Base-by-base conservation (phyloP, 179 eudicot genomes). In the Actinidia arguta region DNA sequence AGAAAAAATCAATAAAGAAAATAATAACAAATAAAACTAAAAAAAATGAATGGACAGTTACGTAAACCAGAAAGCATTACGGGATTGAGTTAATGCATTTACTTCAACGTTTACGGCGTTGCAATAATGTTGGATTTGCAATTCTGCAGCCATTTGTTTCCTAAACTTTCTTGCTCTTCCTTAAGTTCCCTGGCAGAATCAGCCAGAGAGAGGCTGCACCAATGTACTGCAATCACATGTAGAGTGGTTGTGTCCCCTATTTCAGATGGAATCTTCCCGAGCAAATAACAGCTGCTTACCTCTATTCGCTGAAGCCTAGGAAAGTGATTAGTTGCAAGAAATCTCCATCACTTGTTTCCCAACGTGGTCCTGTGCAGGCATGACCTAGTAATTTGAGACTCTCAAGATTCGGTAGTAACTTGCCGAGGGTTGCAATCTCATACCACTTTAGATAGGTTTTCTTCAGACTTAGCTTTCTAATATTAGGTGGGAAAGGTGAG, bases 391-490 rank as follows among this genome's bases (percentile, higher is more conserved):
- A 11, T 42, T 58, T 58, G 18, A 76, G 79, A 42, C 39, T n/a
- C 52, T 76, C 68, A 16, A 76, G 79, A 68, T 76, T 58, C n/a
- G 78, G 69, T 22, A 80, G 76, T 24, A 76, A 61, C 67, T 36
- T 76, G 8, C 59, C 81, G 6, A 82, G 80, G 58, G 76, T 68
- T 17, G 85, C 76, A 47, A 82, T 82, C 10, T 82, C 64, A 14
- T n/a, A n/a, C 85, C 85, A 83, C 63, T 47, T 68, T 20, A 83
- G 63, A 22, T 24, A 71, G 17, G 73, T 64, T n/a, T 47, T 50
- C 14, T 75, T 59, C 73, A 83, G 59, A 56, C 82, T 83, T 54
- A 83, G 59, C 63, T 71, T 69, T n/a, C 48, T 83, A 42, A 83
- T 39, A 61, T 47, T 72, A 12, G 81, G 72, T 4, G 85, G 85